These are phyloP conservation scores for Lomentospora prolificans DNA, from an alignment of 2,329 filamentous ascomycete genomes.

Conservation along the genomic window DNA sequence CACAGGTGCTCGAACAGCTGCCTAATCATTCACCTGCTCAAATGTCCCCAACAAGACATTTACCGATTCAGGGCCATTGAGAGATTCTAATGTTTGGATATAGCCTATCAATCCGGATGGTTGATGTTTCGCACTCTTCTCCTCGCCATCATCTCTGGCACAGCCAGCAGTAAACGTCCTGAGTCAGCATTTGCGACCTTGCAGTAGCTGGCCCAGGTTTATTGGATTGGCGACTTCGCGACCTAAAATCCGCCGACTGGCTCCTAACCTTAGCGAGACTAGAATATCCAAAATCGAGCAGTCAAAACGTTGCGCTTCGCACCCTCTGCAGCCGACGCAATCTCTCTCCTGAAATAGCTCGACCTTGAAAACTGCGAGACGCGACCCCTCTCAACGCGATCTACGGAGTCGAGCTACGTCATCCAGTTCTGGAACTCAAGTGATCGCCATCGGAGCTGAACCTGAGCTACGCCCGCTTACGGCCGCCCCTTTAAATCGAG, in stretches of 20 bases:
- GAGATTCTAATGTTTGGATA: not conserved
- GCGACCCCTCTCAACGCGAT: not conserved
- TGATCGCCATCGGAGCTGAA: not conserved
- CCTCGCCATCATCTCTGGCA: too few relatives aligned
- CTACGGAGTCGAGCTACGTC: not conserved
- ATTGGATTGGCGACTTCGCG: not conserved
- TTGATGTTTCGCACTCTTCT: too few relatives aligned
- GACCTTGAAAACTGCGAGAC: not conserved
- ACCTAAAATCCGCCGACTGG: not conserved
- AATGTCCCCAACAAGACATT: not conserved
- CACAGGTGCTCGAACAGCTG: not conserved
- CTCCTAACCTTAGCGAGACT: not conserved
- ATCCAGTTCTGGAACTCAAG: not conserved
- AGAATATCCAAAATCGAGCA: not conserved
- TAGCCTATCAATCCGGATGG: too few relatives aligned
- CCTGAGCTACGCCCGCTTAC: not conserved
- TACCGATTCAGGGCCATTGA: not conserved
- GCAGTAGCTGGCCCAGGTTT: not conserved
- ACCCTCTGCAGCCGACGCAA: not conserved
- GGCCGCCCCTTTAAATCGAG: not conserved
- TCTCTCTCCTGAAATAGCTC: not conserved
- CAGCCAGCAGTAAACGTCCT: too few relatives aligned
- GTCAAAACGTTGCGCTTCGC: not conserved
- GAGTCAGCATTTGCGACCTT: not conserved
- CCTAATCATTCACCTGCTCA: not conserved